A percentile compares a stretch with the other conserved stretches of the same genome.
Conservation (phyloP, 2,329 filamentous ascomycete species). For the Calycina herbarum region DNA sequence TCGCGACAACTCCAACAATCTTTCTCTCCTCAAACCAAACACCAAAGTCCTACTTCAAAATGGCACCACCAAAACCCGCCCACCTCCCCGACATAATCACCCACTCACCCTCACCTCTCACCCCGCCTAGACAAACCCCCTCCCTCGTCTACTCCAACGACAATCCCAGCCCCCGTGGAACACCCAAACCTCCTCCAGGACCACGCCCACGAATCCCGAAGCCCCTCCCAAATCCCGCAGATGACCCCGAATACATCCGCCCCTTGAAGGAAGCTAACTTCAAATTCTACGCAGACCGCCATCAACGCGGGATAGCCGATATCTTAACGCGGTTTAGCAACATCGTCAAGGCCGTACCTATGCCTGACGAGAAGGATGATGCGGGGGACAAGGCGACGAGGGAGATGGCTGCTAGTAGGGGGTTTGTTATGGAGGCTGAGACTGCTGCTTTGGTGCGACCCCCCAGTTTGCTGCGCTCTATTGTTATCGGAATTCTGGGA, state of each 20-base stretch:
- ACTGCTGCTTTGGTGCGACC: slow-evolving; percentile 34
- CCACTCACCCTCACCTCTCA: neutral
- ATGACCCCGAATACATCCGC: neutral
- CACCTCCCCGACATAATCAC: neutral
- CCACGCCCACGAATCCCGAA: neutral
- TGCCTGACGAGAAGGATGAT: slow-evolving; percentile 20
- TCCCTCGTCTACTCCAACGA: neutral
- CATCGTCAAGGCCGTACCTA: slow-evolving; percentile 38
- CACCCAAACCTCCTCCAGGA: neutral
- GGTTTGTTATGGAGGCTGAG: slow-evolving; percentile 38
- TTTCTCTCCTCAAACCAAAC: neutral
- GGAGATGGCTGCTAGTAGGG: slow-evolving; percentile 35
- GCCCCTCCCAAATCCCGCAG: neutral
- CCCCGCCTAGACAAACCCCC: neutral
- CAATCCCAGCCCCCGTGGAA: neutral
- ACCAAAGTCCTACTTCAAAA: neutral
- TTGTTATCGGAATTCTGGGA: neutral
- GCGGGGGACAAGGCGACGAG: slow-evolving; percentile 29
- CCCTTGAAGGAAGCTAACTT: slow-evolving; percentile 3
- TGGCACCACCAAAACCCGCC: neutral
- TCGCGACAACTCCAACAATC: neutral
- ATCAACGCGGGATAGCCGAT: slow-evolving; percentile 46
- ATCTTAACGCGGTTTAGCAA: slow-evolving; percentile 48
- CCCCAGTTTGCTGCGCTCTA: too few species aligned
- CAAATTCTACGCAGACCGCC: slow-evolving; percentile 43